phyloP scores from a whole-genome alignment of 768 basidiomycete species.

The Wakefieldia striispora region DNA sequence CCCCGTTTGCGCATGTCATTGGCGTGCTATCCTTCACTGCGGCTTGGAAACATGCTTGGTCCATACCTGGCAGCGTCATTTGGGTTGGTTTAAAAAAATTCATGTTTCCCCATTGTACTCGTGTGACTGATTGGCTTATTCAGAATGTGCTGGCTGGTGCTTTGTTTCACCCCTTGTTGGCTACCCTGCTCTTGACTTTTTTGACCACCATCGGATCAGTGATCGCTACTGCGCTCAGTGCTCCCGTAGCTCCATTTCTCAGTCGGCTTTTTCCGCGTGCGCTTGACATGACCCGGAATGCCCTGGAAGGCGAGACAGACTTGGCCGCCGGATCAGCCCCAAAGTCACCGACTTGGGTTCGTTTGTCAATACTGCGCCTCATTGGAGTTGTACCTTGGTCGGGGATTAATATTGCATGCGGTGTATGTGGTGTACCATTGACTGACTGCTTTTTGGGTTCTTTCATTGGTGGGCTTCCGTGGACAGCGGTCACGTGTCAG shows the following conservation, averaged over 20 bases:
- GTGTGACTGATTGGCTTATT: slow-evolving; percentile 15
- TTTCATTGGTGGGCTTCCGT: slow-evolving; percentile 82
- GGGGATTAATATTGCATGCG: slow-evolving; percentile 95
- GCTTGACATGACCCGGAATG: slow-evolving; percentile 78
- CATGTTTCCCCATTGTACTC: neutral
- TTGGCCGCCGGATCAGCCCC: slow-evolving; percentile 35
- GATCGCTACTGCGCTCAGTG: slow-evolving; percentile 75
- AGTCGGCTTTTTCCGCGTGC: slow-evolving; percentile 80
- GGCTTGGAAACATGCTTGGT: slow-evolving; percentile 97
- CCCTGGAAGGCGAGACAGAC: slow-evolving; percentile 68
- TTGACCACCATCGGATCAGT: slow-evolving; percentile 88
- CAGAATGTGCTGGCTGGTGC: slow-evolving; percentile 91
- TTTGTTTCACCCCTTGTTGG: slow-evolving; percentile 77
- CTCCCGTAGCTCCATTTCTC: slow-evolving; percentile 82
- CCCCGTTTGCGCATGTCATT: slow-evolving; percentile 71
- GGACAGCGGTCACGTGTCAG: slow-evolving; percentile 92
- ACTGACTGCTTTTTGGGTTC: slow-evolving; percentile 75
- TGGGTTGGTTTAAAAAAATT: slow-evolving; percentile 55
- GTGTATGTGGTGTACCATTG: slow-evolving; percentile 80
- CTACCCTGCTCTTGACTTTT: slow-evolving; percentile 75
- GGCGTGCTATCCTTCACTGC: slow-evolving; percentile 81
- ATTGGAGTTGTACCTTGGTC: slow-evolving; percentile 96
- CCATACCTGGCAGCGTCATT: slow-evolving; percentile 89
- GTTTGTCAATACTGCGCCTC: slow-evolving; percentile 82
- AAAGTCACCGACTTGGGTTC: slow-evolving; percentile 65